These are phyloP conservation scores for Pichia thaimueangensis DNA, from an alignment of 805 yeast genomes.

Conservation along the genomic window DNA sequence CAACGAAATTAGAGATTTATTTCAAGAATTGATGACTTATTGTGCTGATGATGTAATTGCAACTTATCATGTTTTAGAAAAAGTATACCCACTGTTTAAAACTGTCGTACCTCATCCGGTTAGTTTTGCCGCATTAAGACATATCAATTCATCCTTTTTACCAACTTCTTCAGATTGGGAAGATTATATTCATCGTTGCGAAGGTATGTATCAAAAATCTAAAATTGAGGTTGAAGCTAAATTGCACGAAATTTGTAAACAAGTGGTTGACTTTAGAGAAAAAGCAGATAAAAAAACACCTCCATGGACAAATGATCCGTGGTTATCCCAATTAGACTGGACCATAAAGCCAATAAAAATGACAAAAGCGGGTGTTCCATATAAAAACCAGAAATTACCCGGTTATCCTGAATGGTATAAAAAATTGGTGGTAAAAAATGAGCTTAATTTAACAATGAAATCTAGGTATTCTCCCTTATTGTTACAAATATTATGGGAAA, in stretches of 20 bases:
- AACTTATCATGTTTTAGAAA: conserved; percentile 63
- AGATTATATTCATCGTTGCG: conserved; percentile 62
- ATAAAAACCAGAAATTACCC: conserved; percentile 70
- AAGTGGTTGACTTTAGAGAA: conserved; percentile 40
- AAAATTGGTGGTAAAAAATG: conserved; percentile 37
- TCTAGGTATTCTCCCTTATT: conserved; percentile 73
- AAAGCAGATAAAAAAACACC: conserved; percentile 32
- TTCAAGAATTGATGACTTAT: conserved; percentile 60
- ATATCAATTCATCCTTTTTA: conserved; percentile 64
- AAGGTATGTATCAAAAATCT: conserved; percentile 54
- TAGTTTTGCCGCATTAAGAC: conserved; percentile 79
- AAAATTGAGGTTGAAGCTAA: conserved; percentile 50
- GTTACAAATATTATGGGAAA: conserved; percentile 78
- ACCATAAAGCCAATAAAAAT: conserved; percentile 49
- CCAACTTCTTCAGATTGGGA: conserved; percentile 78
- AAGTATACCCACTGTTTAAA: conserved; percentile 63
- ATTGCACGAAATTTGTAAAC: conserved; percentile 53
- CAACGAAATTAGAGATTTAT: conserved; percentile 45
- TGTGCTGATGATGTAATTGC: conserved; percentile 81
- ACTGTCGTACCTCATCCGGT: conserved; percentile 86
- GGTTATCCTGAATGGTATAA: conserved; percentile 95
- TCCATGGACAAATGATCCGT: conserved; percentile 61
- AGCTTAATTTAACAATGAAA: conserved; percentile 56
- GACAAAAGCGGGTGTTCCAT: conserved; percentile 64
- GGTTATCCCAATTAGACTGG: conserved; percentile 93